Percentiles rank a stretch among this genome's conserved stretches.
phyloP scores from a whole-genome alignment of 768 basidiomycete genomes.

The Lanmaoa rubissima region DNA sequence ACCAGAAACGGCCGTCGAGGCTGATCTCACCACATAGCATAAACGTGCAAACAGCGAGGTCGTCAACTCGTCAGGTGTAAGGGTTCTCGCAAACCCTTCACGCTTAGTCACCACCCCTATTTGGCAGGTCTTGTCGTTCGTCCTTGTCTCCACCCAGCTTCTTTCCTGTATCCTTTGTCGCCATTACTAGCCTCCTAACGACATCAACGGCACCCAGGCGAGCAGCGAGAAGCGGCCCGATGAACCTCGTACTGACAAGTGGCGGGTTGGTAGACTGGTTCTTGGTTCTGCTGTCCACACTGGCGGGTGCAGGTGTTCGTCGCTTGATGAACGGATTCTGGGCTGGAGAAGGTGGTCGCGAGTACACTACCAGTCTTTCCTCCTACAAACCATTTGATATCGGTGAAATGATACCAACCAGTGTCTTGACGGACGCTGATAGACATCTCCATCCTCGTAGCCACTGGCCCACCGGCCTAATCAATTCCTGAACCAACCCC shows the following conservation, averaged over 20 bases:
- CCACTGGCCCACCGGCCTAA: too few relatives aligned
- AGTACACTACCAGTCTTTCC: conserved; percentile 35
- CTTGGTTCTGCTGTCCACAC: too few relatives aligned
- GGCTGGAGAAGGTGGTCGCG: conserved; percentile 38
- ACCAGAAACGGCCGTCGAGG: conserved; percentile 27
- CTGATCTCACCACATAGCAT: conserved; percentile 35
- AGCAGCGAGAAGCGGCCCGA: conserved; percentile 34
- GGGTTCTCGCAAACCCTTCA: conserved; percentile 14
- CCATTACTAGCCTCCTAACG: background rate
- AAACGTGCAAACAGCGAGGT: conserved; percentile 31
- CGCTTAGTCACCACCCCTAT: conserved; percentile 27
- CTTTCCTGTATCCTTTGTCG: background rate
- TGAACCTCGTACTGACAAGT: conserved; percentile 26
- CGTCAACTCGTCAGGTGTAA: conserved; percentile 11
- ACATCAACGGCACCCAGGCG: conserved; percentile 24
- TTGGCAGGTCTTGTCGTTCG: conserved; percentile 20
- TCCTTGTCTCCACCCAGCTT: background rate
- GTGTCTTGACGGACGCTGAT: conserved; percentile 37
- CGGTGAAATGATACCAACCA: conserved; percentile 35
- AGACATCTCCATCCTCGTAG: conserved; percentile 15
- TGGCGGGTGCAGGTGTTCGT: background rate
- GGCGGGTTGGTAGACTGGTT: background rate
- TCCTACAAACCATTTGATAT: conserved; percentile 11
- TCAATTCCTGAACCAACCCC: too few relatives aligned
- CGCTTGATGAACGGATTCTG: conserved; percentile 35